Evolutionary conservation across 1,139 yeast genomes (phyloP), one percentile per base, ranked within the genome.

Genomic region (Meyerozyma smithsonii): DNA sequence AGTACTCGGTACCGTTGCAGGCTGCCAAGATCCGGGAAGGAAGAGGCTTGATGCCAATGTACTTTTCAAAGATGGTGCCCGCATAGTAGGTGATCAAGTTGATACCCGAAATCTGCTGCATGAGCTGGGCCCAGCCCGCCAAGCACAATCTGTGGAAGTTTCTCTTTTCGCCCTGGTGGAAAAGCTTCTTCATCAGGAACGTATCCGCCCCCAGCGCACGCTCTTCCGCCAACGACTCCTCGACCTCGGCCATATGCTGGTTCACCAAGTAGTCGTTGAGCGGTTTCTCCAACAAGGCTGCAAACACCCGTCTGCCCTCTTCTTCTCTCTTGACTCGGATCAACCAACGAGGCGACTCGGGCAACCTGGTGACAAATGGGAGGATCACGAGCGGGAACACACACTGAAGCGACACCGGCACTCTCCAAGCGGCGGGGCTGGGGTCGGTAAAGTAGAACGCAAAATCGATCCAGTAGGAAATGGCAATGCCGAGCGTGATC

Each of bases 241-340:
- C 50, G 45, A 66, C 61, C 43, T 64, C 70, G 1, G 40, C 39
- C 26, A 68, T 46, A 46, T 66, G 60, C 32, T 63, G 62, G 24
- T 53, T 50, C 3, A 63, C 50, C 36, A 52, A 44, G 8, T 52
- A 50, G 37, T 59, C 55, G 41, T 57, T 49, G 18, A 52, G 58
- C 3, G 69, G 61, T 38, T 62, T 39, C 39, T 62, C 69, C 32
- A 63, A 69, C 36, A 77, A 56, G 4, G 75, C 68, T 14, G 76
- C 65, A 41, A 77, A 61, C 12, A 77, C 69, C 16, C 54, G 58
- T 43, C 69, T 60, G 2, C 84, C 84, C 46, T 79, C 83, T 4
- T 62, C 64, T 20, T 57, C 52, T 42, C 69, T 58, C 16, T 20
- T 14, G 15, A 23, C 14, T 28, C 38, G 47, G 42, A 55, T 44